Conservation (phyloP, 2,329 filamentous ascomycete genomes). For the Emmonsiellopsis sp. region DNA sequence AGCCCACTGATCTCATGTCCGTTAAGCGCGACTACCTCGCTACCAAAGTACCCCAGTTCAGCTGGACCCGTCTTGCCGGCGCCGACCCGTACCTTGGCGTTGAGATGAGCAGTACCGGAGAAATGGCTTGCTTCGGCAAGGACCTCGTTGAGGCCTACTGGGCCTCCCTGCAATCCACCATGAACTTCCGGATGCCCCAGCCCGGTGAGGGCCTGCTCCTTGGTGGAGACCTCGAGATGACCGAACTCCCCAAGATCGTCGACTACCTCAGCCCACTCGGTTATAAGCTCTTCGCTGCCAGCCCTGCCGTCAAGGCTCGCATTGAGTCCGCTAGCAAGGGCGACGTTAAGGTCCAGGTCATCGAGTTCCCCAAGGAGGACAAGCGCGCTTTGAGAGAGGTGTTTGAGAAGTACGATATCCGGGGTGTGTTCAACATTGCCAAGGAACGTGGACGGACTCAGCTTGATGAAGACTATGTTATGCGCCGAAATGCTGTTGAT, state of each 20-base stretch:
- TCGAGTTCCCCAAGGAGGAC: conserved; percentile 93
- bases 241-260: conserved; percentile 66
- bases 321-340: conserved; percentile 64
- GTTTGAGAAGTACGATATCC: conserved; percentile 94
- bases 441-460: conserved; percentile 72
- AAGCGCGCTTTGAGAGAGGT: conserved; percentile 91
- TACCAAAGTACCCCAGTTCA: conserved; percentile 98
- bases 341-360: conserved; percentile 68
- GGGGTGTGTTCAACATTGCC: conserved; percentile 91
- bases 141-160: conserved; percentile 95
- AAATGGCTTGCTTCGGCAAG: conserved; percentile 98
- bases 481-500: conserved; percentile 96
- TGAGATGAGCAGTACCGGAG: conserved; percentile 93
- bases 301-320: conserved; percentile 69
- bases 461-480: conserved; percentile 92
- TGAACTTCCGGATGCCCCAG: conserved; percentile 98
- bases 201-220: conserved; percentile 92
- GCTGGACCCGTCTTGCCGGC: conserved; percentile 93
- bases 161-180: conserved; percentile 88
- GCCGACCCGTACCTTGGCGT: conserved; percentile 96
- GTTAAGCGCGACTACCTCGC: conserved; percentile 85
- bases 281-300: conserved; percentile 89
- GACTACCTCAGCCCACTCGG: conserved; percentile 81
- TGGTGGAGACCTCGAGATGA: conserved; percentile 64
- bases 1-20: conserved; percentile 79